Evolutionary conservation across 1,284 basidiomycete species (phyloP).

Genomic region (Hymenochaete sp.): DNA sequence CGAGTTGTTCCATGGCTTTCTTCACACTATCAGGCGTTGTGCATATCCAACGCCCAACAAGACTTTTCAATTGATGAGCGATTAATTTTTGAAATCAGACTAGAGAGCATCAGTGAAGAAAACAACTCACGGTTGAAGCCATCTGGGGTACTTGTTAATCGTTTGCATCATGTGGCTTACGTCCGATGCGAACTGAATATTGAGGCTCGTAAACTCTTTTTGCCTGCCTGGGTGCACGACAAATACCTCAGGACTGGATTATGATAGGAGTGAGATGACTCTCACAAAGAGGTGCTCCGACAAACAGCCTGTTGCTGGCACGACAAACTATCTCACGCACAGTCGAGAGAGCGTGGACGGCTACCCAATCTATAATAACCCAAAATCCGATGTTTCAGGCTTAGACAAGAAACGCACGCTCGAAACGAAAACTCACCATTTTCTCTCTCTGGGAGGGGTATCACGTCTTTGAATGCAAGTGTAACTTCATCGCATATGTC

Average conservation of each 20-base stretch:
- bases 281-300: slow-evolving; percentile 34
- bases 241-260: neutral
- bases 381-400: neutral
- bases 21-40: slow-evolving; percentile 11
- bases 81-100: neutral
- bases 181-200: slow-evolving; percentile 27
- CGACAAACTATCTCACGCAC: slow-evolving; percentile 34
- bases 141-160: slow-evolving; percentile 30
- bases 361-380: slow-evolving; percentile 29
- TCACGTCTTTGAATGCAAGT: slow-evolving; percentile 20
- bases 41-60: slow-evolving; percentile 2
- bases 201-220: slow-evolving; percentile 31
- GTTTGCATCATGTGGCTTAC: slow-evolving; percentile 23
- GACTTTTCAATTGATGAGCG: neutral
- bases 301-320: slow-evolving; percentile 33
- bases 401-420: neutral
- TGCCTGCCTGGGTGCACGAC: slow-evolving; percentile 31
- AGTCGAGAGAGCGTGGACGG: slow-evolving; percentile 27
- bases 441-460: slow-evolving; percentile 17
- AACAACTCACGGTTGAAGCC: slow-evolving; percentile 22
- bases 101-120: neutral
- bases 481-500: slow-evolving; percentile 24
- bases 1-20: slow-evolving; percentile 24
- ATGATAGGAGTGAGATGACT: neutral
- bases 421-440: slow-evolving; percentile 13